Percentiles rank a stretch among this genome's conserved stretches.
Conservation (phyloP, 2,329 filamentous ascomycete genomes). For the Lachnum nothofagi region DNA sequence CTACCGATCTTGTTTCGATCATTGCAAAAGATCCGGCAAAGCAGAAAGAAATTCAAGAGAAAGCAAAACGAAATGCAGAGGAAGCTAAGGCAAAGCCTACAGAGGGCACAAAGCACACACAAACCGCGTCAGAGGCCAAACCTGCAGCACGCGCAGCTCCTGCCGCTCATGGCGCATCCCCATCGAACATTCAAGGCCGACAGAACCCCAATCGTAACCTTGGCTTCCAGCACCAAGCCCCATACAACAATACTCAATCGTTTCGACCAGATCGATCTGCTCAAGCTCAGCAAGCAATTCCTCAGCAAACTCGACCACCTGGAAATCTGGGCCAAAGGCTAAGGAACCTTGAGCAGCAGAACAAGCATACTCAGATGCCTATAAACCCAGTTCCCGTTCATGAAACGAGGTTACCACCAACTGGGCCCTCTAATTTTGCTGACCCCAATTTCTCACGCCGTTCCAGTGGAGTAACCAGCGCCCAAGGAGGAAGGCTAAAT, state of each 20-base stretch:
- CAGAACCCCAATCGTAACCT: slow-evolving; percentile 31
- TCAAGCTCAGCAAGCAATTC: slow-evolving; percentile 24
- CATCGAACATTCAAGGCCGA: slow-evolving; percentile 25
- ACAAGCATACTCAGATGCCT: slow-evolving; percentile 21
- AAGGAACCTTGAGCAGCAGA: slow-evolving; percentile 27
- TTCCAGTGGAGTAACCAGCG: slow-evolving; percentile 46
- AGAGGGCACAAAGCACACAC: slow-evolving; percentile 39
- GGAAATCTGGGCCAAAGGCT: slow-evolving; percentile 26
- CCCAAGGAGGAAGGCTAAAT: slow-evolving; percentile 54
- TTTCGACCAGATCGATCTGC: slow-evolving; percentile 28
- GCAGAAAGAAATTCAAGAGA: slow-evolving; percentile 87
- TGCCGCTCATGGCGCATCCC: slow-evolving; percentile 42
- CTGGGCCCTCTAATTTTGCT: slow-evolving; percentile 60
- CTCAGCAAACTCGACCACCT: slow-evolving; percentile 19
- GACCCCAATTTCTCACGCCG: slow-evolving; percentile 51
- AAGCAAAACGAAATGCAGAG: slow-evolving; percentile 71
- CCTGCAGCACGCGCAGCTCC: slow-evolving; percentile 35
- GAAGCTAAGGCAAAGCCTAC: slow-evolving; percentile 45
- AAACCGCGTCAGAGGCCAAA: slow-evolving; percentile 44
- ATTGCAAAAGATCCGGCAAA: slow-evolving; percentile 95
- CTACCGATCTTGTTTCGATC: slow-evolving; percentile 85
- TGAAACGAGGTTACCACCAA: slow-evolving; percentile 67
- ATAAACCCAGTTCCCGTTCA: slow-evolving; percentile 31
- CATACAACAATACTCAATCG: slow-evolving; percentile 34
- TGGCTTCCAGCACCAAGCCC: slow-evolving; percentile 42